phyloP scores from a whole-genome alignment of 306 rosid species.

The Phaseolus lunatus region DNA sequence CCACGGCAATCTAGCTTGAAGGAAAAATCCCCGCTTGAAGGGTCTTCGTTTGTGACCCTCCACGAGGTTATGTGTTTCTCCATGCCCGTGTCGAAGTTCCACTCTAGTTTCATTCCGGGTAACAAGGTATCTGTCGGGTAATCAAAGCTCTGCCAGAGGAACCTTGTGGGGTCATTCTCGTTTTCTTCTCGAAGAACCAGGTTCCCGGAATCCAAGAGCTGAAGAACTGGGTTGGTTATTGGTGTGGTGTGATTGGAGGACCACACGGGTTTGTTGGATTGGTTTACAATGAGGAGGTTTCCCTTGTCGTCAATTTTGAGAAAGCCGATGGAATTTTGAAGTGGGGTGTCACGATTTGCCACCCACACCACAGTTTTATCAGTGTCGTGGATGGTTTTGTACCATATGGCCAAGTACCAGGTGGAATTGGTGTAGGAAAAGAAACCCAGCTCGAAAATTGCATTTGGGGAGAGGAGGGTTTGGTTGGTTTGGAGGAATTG shows the following conservation, averaged over 20 bases:
- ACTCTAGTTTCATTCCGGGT: slow-evolving; percentile 78
- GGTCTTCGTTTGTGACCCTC: slow-evolving; percentile 54
- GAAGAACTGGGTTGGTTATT: slow-evolving; percentile 51
- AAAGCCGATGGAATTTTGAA: slow-evolving; percentile 46
- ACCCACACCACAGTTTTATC: slow-evolving; percentile 67
- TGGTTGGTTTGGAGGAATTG: slow-evolving; percentile 54
- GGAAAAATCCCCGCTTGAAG: slow-evolving; percentile 63
- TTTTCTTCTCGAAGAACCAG: slow-evolving; percentile 55
- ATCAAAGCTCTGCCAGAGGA: slow-evolving; percentile 81
- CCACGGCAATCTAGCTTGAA: slow-evolving; percentile 70
- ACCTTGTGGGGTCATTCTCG: slow-evolving; percentile 37
- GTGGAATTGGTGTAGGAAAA: slow-evolving; percentile 41
- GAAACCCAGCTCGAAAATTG: slow-evolving; percentile 62
- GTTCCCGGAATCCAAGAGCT: slow-evolving; percentile 73
- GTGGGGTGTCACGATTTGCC: slow-evolving; percentile 76
- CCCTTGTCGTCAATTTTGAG: slow-evolving; percentile 55
- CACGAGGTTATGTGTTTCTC: slow-evolving; percentile 63
- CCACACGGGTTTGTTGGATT: slow-evolving; percentile 53
- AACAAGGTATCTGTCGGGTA: slow-evolving; percentile 68
- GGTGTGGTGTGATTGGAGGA: slow-evolving; percentile 46
- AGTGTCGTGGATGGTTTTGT: slow-evolving; percentile 44
- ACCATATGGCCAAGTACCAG: slow-evolving; percentile 77
- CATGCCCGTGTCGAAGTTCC: slow-evolving; percentile 52
- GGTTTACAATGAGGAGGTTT: slow-evolving; percentile 48
- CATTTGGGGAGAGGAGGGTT: slow-evolving; percentile 61